Evolutionary conservation across 768 basidiomycete species (phyloP), one percentile per base, ranked within the genome.

Genomic region (Lactarius trivialis): DNA sequence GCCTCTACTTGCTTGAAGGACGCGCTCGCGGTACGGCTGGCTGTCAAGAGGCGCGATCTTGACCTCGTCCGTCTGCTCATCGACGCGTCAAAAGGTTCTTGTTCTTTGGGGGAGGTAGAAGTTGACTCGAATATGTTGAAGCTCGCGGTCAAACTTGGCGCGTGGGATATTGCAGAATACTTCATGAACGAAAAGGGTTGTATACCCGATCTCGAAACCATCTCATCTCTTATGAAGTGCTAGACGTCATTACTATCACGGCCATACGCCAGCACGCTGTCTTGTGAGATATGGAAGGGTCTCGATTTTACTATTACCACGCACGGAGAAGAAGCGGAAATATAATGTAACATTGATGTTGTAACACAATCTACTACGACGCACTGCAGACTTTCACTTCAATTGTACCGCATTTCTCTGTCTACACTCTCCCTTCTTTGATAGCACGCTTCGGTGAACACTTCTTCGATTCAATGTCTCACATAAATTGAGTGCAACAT

Each of bases 51-150:
- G 67, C 82, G 81, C 64, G 83, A 92, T 63, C 73, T 94, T 9
- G 62, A 71, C 0, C 74, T 94, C 50, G 86, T 97, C 43, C 84
- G 81, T 69, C 71, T 89, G 72, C 79, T 98, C n/a, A 79, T 97
- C 53, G 89, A 93, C 69, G 76, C 60, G 26, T 72, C 76, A 8
- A 60, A 49, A 48, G 56, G 39, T 4, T 26, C 55, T n/a, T 30
- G 30, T 6, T 2, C 30, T 30, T 30, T 21, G 26, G 60, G 28
- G 24, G 64, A 50, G 57, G 74, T 89, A 7, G 63, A 71, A 41
- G 77, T 83, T 1, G 81, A 77, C 45, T 71, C 75, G 7, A 78
- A 75, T 33, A 85, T 92, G 86, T 71, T 93, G 55, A 84, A 77
- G 68, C 71, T 73, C 7, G 92, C 91, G 1, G 82, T 91, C 14